These are phyloP conservation scores for Agaricus bisporus DNA, from an alignment of 768 basidiomycete genomes.

Conservation along the genomic window DNA sequence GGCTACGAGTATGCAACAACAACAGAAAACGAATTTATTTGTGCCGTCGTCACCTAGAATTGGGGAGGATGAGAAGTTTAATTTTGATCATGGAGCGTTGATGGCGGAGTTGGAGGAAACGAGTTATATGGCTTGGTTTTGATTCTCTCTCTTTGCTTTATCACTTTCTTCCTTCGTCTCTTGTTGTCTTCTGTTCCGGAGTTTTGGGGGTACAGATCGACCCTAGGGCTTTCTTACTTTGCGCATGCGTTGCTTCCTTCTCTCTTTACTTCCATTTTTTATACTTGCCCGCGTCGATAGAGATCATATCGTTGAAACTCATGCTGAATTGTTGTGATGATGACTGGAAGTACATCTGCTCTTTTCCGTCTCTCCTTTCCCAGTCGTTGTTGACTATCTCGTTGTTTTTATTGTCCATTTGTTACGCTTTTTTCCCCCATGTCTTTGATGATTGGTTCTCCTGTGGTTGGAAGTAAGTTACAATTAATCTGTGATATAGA, in stretches of 20 bases:
- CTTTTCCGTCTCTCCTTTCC: too few relatives aligned
- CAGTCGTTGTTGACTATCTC: too few relatives aligned
- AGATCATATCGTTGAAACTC: background rate
- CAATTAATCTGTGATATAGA: too few relatives aligned
- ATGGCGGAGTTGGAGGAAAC: constrained; percentile 50
- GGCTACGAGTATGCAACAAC: constrained; percentile 3
- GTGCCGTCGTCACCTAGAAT: constrained; percentile 43
- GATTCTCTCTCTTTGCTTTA: constrained; percentile 11
- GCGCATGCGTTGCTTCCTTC: too few relatives aligned
- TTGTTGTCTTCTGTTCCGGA: background rate
- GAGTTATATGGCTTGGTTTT: constrained; percentile 70
- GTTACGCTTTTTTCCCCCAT: too few relatives aligned
- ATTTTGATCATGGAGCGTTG: constrained; percentile 58
- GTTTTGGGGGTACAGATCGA: background rate
- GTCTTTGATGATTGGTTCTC: too few relatives aligned
- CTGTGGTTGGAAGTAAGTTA: too few relatives aligned
- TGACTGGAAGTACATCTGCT: background rate
- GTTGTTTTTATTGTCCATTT: too few relatives aligned
- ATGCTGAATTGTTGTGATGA: too few relatives aligned
- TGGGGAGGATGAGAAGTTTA: constrained; percentile 47
- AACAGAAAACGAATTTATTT: constrained; percentile 31
- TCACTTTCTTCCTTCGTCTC: constrained; percentile 3
- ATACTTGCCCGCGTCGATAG: background rate
- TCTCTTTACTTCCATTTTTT: background rate
- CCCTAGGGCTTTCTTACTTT: background rate